A percentile compares a stretch with the other conserved stretches of the same genome.
phyloP scores from a whole-genome alignment of 106 monocot species.

The Cymbidium sinense region DNA sequence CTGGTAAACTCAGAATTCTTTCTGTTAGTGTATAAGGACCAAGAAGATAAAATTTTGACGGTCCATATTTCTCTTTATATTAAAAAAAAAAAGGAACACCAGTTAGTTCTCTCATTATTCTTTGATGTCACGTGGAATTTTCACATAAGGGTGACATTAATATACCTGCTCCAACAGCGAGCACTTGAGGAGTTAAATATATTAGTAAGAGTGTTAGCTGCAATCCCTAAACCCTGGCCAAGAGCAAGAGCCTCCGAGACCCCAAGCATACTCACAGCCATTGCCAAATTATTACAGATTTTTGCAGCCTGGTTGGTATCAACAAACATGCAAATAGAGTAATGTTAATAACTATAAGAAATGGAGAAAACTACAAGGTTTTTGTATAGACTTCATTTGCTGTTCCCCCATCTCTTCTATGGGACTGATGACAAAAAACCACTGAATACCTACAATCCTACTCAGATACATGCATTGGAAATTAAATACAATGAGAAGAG shows the following conservation, averaged over 20 bases:
- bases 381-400: background rate
- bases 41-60: background rate
- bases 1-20: background rate
- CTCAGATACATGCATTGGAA: background rate
- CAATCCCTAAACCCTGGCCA: conserved; percentile 82
- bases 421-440: background rate
- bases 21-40: background rate
- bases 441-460: background rate
- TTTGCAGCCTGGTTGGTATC: conserved; percentile 81
- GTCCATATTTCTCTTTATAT: background rate
- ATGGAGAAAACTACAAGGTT: background rate
- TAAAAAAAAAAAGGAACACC: background rate
- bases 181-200: conserved; percentile 94
- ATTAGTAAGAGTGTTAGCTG: conserved; percentile 49
- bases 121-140: background rate
- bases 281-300: conserved; percentile 92
- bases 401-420: background rate
- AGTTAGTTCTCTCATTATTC: background rate
- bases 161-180: conserved; percentile 95
- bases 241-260: conserved; percentile 93
- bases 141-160: background rate
- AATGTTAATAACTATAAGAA: background rate
- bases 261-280: conserved; percentile 96
- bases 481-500: background rate
- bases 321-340: background rate